phyloP scores from a whole-genome alignment of 768 basidiomycete genomes.

The Hirschioporus abietinus region DNA sequence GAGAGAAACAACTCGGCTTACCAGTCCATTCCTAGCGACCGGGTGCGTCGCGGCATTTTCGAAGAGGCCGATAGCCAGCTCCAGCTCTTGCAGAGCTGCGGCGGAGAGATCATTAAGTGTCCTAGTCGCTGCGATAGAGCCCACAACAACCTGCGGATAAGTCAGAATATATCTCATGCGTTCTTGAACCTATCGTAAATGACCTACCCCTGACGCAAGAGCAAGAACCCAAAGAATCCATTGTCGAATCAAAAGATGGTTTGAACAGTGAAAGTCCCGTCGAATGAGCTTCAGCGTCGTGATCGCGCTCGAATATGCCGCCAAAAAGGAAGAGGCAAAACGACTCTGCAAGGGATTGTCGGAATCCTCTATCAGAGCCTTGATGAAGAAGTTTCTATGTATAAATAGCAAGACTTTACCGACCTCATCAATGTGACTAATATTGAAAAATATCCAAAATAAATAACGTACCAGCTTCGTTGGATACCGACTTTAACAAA shows the following conservation, averaged over 20 bases:
- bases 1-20: neutral
- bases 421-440: constrained; percentile 11
- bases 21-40: neutral
- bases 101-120: constrained; percentile 64
- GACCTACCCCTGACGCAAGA: constrained; percentile 33
- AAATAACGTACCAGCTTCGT: constrained; percentile 51
- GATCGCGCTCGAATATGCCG: constrained; percentile 56
- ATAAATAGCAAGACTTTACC: constrained; percentile 59
- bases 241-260: constrained; percentile 56
- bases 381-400: constrained; percentile 63
- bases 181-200: neutral
- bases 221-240: constrained; percentile 64
- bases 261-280: constrained; percentile 49
- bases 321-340: constrained; percentile 66
- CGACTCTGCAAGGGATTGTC: constrained; percentile 55
- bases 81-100: constrained; percentile 61
- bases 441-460: constrained; percentile 13
- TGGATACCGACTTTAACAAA: constrained; percentile 49
- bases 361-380: constrained; percentile 53
- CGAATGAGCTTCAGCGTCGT: constrained; percentile 46
- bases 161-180: neutral
- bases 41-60: constrained; percentile 50
- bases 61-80: constrained; percentile 59
- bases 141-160: constrained; percentile 43
- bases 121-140: constrained; percentile 39